Evolutionary conservation across 139 green algal species (phyloP).

Genomic region (Coccomyxa sp.): DNA sequence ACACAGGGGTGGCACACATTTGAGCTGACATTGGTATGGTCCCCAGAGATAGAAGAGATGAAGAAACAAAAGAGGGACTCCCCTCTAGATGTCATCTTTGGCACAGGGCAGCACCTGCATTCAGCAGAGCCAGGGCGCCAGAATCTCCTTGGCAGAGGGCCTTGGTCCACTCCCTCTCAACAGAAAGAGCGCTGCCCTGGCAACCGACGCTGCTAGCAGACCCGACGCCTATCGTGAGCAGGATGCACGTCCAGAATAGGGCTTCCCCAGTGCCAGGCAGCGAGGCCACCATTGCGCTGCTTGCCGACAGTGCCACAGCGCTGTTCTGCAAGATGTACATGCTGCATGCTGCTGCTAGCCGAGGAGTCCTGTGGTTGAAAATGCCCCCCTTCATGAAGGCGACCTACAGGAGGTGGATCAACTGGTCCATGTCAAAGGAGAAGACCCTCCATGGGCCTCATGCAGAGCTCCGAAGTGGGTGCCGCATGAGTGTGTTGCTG

Average conservation of each 20-base stretch:
- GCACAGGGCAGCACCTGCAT: constrained; percentile 29
- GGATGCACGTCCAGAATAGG: constrained; percentile 39
- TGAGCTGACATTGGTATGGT: no score
- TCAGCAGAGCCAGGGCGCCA: constrained; percentile 33
- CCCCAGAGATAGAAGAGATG: no score
- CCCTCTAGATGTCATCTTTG: no score
- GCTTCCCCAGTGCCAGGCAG: neutral
- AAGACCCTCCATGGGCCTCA: no score
- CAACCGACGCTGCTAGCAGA: constrained; percentile 48
- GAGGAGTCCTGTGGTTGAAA: constrained; percentile 8
- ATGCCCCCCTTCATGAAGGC: no score
- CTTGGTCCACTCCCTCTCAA: constrained; percentile 60
- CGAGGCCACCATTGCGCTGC: constrained; percentile 30
- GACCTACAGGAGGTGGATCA: no score
- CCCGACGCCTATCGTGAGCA: constrained; percentile 34
- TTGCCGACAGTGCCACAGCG: constrained; percentile 44
- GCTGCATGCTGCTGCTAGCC: constrained; percentile 27
- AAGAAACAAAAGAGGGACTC: no score
- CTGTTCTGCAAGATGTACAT: constrained; percentile 64
- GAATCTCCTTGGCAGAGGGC: constrained; percentile 40
- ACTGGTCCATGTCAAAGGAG: no score
- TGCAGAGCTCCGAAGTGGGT: no score
- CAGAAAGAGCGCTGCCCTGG: constrained; percentile 47
- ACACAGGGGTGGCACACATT: no score
- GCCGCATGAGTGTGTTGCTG: no score